phyloP scores from a whole-genome alignment of 2,329 filamentous ascomycete genomes.

The Diaporthe australafricana region DNA sequence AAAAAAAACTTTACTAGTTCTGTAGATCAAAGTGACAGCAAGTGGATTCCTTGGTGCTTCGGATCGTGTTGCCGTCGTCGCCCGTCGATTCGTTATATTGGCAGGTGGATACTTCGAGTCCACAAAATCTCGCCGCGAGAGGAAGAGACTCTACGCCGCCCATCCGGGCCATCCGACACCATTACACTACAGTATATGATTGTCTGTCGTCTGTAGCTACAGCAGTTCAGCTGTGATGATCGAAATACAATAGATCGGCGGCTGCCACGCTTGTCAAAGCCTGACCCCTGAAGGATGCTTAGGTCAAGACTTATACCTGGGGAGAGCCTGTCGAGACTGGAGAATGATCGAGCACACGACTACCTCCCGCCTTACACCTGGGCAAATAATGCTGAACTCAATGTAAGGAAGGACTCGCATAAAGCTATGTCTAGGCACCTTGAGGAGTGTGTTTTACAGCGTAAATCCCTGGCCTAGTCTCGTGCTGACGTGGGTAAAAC shows the following conservation, averaged over 20 bases:
- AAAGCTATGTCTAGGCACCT: not conserved
- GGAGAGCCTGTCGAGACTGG: not conserved
- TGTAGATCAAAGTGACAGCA: conserved; percentile 7
- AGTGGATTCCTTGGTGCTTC: not conserved
- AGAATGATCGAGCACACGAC: not conserved
- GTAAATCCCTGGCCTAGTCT: not conserved
- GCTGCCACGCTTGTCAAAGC: not conserved
- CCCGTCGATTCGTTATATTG: not conserved
- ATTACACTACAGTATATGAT: not conserved
- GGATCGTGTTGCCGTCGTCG: not conserved
- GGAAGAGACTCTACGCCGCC: not conserved
- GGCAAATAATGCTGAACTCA: not conserved
- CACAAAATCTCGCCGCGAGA: not conserved
- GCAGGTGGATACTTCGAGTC: not conserved
- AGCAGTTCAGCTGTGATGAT: not conserved
- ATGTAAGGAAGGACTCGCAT: not conserved
- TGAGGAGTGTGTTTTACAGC: not conserved
- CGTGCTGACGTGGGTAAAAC: not conserved
- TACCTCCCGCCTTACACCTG: not conserved
- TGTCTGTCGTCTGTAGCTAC: not conserved
- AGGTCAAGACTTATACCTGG: not conserved
- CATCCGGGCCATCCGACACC: not conserved
- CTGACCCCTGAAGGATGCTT: conserved; percentile 2
- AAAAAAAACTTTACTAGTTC: not conserved
- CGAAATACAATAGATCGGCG: conserved; percentile 13